Percentiles rank a stretch among this genome's conserved stretches.
Conservation (phyloP, 371 early-diverging fungal genomes). For the Mucor racemosus region DNA sequence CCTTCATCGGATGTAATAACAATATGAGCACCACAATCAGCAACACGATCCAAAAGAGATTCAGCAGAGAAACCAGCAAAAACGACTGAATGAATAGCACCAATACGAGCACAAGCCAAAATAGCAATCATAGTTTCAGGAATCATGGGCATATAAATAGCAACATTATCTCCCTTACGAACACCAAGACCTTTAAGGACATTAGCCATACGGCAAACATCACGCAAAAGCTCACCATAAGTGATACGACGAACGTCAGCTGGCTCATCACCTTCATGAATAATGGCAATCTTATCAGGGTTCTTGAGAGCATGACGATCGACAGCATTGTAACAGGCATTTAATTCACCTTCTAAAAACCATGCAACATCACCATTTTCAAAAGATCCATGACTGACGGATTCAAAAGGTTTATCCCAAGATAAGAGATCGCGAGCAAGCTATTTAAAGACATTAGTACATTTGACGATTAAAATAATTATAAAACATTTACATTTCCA, state of each 20-base stretch:
- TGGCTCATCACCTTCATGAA: constrained; percentile 92
- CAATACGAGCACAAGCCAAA: constrained; percentile 95
- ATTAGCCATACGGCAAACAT: constrained; percentile 86
- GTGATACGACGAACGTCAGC: constrained; percentile 73
- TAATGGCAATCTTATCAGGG: constrained; percentile 82
- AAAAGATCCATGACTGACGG: constrained; percentile 68
- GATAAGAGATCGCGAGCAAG: constrained; percentile 46
- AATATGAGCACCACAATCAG: constrained; percentile 77
- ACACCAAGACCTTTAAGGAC: constrained; percentile 80
- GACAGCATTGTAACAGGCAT: constrained; percentile 96
- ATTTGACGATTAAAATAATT: background rate
- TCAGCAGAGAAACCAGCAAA: constrained; percentile 95
- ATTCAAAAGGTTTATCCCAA: constrained; percentile 81
- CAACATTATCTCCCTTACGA: constrained; percentile 91
- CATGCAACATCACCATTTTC: constrained; percentile 83
- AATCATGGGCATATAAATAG: constrained; percentile 98
- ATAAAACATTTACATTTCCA: constrained; percentile 66
- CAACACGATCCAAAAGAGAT: constrained; percentile 85
- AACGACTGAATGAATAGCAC: constrained; percentile 90
- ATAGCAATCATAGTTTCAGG: constrained; percentile 92
- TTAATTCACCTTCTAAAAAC: constrained; percentile 93
- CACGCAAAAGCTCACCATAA: constrained; percentile 81
- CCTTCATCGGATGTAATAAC: constrained; percentile 90
- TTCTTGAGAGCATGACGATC: constrained; percentile 87
- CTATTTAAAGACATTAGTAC: constrained; percentile 48